A percentile compares a stretch with the other conserved stretches of the same genome.
These are phyloP conservation scores for Ulota crispa DNA, from an alignment of 225 moss, liverwort and hornwort species.

Conservation along the genomic window DNA sequence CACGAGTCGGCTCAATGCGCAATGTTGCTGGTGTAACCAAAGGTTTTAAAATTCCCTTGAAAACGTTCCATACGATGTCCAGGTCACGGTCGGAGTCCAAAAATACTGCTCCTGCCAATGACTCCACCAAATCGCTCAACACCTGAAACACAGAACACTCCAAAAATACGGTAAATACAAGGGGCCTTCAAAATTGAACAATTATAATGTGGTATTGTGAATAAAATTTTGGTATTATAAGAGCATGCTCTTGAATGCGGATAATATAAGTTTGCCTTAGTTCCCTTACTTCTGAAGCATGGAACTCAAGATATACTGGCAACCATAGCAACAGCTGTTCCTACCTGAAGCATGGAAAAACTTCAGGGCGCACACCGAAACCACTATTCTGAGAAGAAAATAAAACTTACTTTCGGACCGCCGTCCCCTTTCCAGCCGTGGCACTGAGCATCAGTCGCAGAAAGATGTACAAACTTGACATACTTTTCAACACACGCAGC, in stretches of 20 bases:
- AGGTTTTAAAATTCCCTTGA: slow-evolving; percentile 76
- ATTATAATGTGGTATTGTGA: not conserved
- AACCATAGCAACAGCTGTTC: not conserved
- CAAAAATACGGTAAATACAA: not conserved
- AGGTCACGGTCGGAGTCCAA: slow-evolving; percentile 67
- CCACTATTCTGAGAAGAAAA: not conserved
- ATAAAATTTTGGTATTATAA: slow-evolving; percentile 1
- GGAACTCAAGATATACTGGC: not conserved
- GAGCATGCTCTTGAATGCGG: not conserved
- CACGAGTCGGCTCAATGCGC: slow-evolving; percentile 78
- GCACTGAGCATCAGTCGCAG: slow-evolving; percentile 48
- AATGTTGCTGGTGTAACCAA: slow-evolving; percentile 85
- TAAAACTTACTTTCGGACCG: slow-evolving; percentile 43
- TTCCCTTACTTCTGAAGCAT: not conserved
- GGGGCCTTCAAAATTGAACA: not conserved
- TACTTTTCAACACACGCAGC: slow-evolving; percentile 55
- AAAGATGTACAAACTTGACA: slow-evolving; percentile 54
- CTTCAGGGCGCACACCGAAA: not conserved
- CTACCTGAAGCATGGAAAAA: not conserved
- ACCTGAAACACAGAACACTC: slow-evolving; percentile 48
- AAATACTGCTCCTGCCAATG: slow-evolving; percentile 87
- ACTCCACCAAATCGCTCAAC: slow-evolving; percentile 93
- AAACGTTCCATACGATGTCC: slow-evolving; percentile 71
- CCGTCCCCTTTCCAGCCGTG: slow-evolving; percentile 81
- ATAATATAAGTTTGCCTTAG: not conserved